Base-by-base conservation (phyloP, 2,329 filamentous ascomycete genomes). In the Phyllosticta capitalensis region DNA sequence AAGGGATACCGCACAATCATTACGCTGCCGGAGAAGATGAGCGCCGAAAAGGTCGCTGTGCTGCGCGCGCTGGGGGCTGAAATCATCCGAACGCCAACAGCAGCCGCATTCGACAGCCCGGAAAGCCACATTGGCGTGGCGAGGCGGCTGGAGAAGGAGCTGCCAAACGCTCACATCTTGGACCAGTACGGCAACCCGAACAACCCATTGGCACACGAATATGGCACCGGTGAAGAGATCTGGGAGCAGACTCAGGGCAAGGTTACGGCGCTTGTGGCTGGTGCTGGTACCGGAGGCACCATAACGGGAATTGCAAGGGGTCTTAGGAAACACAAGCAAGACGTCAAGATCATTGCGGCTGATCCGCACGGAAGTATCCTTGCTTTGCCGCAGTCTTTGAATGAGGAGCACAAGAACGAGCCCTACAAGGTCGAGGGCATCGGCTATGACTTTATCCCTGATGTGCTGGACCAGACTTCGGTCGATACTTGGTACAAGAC, bases 1-100 rank as follows among this genome's bases (percentile, higher is more conserved):
- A 97, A 96, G 79, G 92, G 92, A 65, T 99, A 97, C 81, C 92
- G 92, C 76, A 95, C 92, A 49, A 97, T 99, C 76, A 99, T 99
- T 74, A 99, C 94, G 10, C 84, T 99, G 52, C 94, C 94, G 56
- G 94, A 99, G 78, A 99, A 99, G 81, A 99, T 99, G 94, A 96
- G 91, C 1, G 89, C 91, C 54, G 94, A 99, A 76, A 99, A 99
- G 76, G 94, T 99, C 48, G 88, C 92, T 1, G 94, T 99, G 26
- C 82, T 99, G 63, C 89, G 91, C 67, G 92, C 94, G 28, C 83
- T 99, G 56, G 92, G 92, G 64, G 94, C 94, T 50, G 96, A 95
- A 70, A 97, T 99, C 75, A 96, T 99, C 73, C 87, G 94, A 58
- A 99, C 94, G 3, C 94, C 94, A 22, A 99, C 92, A 33, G 90